A percentile compares a stretch with the other conserved stretches of the same genome.
Conservation (phyloP, 441 rosid species). For the Euphorbia celastroides region DNA sequence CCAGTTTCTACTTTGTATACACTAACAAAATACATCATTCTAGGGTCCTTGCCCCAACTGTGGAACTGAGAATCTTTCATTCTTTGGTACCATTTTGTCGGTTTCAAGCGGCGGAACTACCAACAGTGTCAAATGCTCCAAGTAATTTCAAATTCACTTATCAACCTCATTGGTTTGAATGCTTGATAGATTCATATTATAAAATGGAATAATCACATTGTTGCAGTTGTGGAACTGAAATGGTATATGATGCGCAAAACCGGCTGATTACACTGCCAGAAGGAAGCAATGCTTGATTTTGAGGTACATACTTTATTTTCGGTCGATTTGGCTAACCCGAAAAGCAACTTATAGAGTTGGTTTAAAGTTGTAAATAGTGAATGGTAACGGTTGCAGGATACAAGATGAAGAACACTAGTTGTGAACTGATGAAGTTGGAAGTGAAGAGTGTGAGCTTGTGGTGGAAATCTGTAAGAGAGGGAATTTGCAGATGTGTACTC, state of each 20-base stretch:
- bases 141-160: constrained; percentile 39
- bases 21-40: not conserved
- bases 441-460: constrained; percentile 13
- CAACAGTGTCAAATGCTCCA: constrained; percentile 73
- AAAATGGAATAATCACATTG: too few species aligned
- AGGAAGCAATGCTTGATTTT: constrained; percentile 63
- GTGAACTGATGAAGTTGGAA: constrained; percentile 17
- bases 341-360: not conserved
- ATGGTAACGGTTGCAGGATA: too few species aligned
- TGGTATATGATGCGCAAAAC: constrained; percentile 50
- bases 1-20: constrained; percentile 6
- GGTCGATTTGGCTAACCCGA: not conserved
- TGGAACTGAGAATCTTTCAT: constrained; percentile 83
- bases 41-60: constrained; percentile 97
- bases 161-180: not conserved
- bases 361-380: not conserved
- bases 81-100: constrained; percentile 86
- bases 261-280: constrained; percentile 89
- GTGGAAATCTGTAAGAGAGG: constrained; percentile 1
- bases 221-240: constrained; percentile 62
- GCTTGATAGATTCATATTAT: not conserved
- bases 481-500: constrained; percentile 10
- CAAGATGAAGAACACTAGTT: too few species aligned
- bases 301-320: constrained; percentile 25
- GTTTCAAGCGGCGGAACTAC: constrained; percentile 65